phyloP scores from a whole-genome alignment of 2,329 filamentous ascomycete species.

The Sporothrix inflata region DNA sequence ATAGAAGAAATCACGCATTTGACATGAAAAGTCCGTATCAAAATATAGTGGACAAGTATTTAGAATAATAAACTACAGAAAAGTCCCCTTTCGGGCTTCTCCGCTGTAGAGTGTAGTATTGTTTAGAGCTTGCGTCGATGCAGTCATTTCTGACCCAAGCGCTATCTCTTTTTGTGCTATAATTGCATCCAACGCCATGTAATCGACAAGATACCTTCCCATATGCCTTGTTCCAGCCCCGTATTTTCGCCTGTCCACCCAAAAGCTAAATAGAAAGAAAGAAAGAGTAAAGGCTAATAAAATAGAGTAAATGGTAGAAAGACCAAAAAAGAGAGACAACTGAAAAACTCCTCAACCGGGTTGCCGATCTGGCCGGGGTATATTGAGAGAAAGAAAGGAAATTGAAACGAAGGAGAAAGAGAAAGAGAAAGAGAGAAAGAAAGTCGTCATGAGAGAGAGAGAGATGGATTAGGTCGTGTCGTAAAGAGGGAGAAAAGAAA shows the following conservation, averaged over 20 bases:
- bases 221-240: not conserved
- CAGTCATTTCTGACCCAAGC: not conserved
- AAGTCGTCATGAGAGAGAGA: not conserved
- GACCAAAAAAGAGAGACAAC: not conserved
- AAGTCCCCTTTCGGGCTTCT: not conserved
- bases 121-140: not conserved
- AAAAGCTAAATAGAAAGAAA: not conserved
- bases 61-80: not conserved
- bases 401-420: not conserved
- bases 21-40: not conserved
- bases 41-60: not conserved
- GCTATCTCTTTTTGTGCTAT: not conserved
- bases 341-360: conserved; percentile 12
- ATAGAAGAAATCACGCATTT: too few species aligned
- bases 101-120: not conserved
- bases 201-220: not conserved
- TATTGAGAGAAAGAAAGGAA: not conserved
- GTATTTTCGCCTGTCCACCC: not conserved
- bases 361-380: conserved; percentile 23
- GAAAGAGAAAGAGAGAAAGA: not conserved
- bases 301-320: not conserved
- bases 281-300: not conserved
- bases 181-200: not conserved
- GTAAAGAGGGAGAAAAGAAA: not conserved
- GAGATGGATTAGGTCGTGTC: conserved; percentile 9